phyloP scores from a whole-genome alignment of 352 stramenopile species.

The Saprolegnia diclina region DNA sequence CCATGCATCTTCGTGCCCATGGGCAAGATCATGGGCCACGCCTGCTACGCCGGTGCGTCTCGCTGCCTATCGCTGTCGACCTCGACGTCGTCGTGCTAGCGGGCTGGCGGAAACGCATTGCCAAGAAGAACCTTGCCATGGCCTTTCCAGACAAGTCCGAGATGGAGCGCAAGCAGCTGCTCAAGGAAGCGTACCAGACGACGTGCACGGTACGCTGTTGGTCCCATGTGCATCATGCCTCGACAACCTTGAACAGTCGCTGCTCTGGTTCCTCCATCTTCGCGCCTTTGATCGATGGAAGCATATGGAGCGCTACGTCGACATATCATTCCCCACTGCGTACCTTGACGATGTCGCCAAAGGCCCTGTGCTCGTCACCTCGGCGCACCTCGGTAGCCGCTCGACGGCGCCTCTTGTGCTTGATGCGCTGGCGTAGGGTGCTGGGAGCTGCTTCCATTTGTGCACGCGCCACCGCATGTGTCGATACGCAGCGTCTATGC shows the following conservation, averaged over 20 bases:
- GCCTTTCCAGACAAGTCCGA: neutral
- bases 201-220: conserved; percentile 6
- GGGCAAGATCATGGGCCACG: conserved; percentile 6
- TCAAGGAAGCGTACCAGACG: conserved; percentile 15
- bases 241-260: neutral
- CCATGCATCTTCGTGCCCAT: conserved; percentile 3
- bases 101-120: conserved; percentile 2
- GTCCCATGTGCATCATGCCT: neutral
- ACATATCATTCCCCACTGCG: conserved; percentile 9
- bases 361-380: conserved; percentile 14
- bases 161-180: neutral
- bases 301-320: conserved; percentile 14
- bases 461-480: conserved; percentile 15
- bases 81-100: neutral
- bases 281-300: conserved; percentile 20
- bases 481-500: conserved; percentile 5
- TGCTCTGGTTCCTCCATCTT: conserved; percentile 24
- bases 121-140: conserved; percentile 3
- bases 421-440: conserved; percentile 10
- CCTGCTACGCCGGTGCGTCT: neutral
- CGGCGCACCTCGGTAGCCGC: conserved; percentile 9
- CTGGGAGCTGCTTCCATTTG: conserved; percentile 24
- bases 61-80: neutral
- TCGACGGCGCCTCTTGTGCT: neutral
- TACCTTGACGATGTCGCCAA: conserved; percentile 8